A percentile compares a stretch with the other conserved stretches of the same genome.
phyloP scores from a whole-genome alignment of 2,329 filamentous ascomycete species.

The Geosmithia flava region DNA sequence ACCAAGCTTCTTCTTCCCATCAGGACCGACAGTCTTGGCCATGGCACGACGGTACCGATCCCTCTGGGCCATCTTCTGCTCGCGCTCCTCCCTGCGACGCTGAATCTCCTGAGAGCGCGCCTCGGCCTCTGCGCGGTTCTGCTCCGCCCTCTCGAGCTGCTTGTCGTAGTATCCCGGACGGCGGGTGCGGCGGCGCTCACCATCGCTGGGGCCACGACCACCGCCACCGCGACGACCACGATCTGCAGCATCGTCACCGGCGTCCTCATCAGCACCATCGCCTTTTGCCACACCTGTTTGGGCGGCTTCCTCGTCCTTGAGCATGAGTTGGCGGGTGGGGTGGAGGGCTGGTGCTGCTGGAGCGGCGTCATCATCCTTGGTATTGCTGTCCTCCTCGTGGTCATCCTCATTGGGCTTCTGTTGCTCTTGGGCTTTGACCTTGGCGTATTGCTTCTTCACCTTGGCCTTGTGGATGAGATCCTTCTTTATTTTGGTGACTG shows the following conservation, averaged over 20 bases:
- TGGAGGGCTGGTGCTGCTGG: conserved; percentile 16
- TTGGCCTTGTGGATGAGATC: conserved; percentile 86
- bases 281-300: conserved; percentile 10
- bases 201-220: conserved; percentile 10
- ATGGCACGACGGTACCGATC: conserved; percentile 53
- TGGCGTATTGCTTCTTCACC: conserved; percentile 83
- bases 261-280: conserved; percentile 3
- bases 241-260: neutral
- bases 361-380: conserved; percentile 7
- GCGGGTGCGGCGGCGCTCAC: conserved; percentile 19
- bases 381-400: conserved; percentile 7
- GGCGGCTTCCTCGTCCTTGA: conserved; percentile 23
- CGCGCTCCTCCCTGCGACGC: conserved; percentile 47
- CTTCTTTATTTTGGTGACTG: conserved; percentile 81
- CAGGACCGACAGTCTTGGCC: conserved; percentile 61
- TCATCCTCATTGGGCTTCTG: conserved; percentile 8
- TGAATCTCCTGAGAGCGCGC: conserved; percentile 26
- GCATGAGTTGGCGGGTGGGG: conserved; percentile 24
- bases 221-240: conserved; percentile 1
- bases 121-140: conserved; percentile 27
- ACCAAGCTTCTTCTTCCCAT: conserved; percentile 69
- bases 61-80: conserved; percentile 52
- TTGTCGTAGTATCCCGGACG: conserved; percentile 52
- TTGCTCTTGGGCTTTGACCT: conserved; percentile 51
- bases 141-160: conserved; percentile 38